These are phyloP conservation scores for Asterophora parasitica DNA, from an alignment of 768 basidiomycete species.

Conservation along the genomic window DNA sequence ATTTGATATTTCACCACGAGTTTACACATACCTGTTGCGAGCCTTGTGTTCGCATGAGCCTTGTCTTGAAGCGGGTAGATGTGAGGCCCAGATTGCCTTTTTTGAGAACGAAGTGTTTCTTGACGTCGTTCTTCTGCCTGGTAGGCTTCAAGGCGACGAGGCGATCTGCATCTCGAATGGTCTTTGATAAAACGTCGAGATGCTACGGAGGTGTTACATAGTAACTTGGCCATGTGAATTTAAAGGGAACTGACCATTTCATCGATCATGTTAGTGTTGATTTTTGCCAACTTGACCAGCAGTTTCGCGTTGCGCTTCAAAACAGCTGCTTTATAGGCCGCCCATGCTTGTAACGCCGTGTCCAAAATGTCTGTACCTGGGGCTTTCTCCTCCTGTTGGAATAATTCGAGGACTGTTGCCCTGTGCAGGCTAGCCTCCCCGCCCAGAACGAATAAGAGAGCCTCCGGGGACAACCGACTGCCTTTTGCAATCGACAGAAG, in stretches of 20 bases:
- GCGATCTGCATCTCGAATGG: conserved; percentile 33
- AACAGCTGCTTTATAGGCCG: conserved; percentile 32
- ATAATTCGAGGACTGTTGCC: conserved; percentile 23
- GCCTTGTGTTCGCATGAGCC: conserved; percentile 24
- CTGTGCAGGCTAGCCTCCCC: conserved; percentile 26
- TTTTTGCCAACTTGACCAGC: conserved; percentile 12
- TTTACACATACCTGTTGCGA: conserved; percentile 23
- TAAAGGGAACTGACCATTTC: conserved; percentile 21
- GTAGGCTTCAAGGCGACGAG: conserved; percentile 40
- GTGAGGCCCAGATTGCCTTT: conserved; percentile 28
- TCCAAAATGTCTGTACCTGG: conserved; percentile 7
- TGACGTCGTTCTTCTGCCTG: conserved; percentile 42
- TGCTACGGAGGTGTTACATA: conserved; percentile 26
- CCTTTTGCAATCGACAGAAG: conserved; percentile 28
- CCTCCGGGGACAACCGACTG: conserved; percentile 28
- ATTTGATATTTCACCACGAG: background rate
- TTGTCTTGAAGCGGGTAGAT: conserved; percentile 41
- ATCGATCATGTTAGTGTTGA: conserved; percentile 23
- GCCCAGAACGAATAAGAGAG: conserved; percentile 34
- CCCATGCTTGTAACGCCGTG: conserved; percentile 43
- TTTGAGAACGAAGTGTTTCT: conserved; percentile 19
- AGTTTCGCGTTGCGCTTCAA: conserved; percentile 16
- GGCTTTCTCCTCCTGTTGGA: conserved; percentile 23
- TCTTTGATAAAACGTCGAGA: conserved; percentile 32
- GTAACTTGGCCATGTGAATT: background rate